phyloP scores from a whole-genome alignment of 768 basidiomycete genomes.

The Suillus subalutaceus region DNA sequence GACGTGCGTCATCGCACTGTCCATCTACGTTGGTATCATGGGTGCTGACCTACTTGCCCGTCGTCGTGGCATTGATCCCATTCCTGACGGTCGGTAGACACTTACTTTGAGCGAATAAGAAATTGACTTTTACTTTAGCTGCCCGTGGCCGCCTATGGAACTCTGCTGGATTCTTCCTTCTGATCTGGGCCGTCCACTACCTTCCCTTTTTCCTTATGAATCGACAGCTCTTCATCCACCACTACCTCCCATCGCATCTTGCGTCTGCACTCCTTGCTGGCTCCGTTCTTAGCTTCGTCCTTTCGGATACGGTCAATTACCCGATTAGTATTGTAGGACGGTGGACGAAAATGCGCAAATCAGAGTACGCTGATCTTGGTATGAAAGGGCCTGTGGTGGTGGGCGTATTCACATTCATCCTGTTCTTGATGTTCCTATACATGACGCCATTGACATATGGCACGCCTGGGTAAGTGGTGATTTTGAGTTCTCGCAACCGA shows the following conservation, averaged over 20 bases:
- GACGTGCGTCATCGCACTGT: constrained; percentile 84
- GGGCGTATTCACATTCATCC: constrained; percentile 54
- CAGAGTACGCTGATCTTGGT: constrained; percentile 74
- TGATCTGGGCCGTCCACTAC: constrained; percentile 96
- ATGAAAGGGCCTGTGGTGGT: constrained; percentile 72
- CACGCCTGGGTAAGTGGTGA: constrained; percentile 80
- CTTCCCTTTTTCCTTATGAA: constrained; percentile 98
- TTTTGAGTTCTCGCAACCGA: constrained; percentile 11
- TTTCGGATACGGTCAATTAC: constrained; percentile 90
- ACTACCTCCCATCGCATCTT: constrained; percentile 96
- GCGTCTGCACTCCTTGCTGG: constrained; percentile 92
- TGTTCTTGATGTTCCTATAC: constrained; percentile 73
- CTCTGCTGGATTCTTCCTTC: constrained; percentile 92
- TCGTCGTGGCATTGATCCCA: constrained; percentile 80
- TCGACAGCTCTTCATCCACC: constrained; percentile 95
- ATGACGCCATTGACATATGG: constrained; percentile 94
- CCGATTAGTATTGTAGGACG: constrained; percentile 82
- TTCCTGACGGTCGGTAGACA: constrained; percentile 76
- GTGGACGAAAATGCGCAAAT: constrained; percentile 53
- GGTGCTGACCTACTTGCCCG: constrained; percentile 89
- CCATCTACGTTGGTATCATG: constrained; percentile 87
- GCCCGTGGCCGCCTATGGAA: constrained; percentile 95
- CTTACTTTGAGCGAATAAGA: not conserved
- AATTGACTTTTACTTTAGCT: constrained; percentile 48
- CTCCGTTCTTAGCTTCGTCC: constrained; percentile 85